Base-by-base conservation (phyloP, 257 asterid species). In the Solanum bulbocastanum region DNA sequence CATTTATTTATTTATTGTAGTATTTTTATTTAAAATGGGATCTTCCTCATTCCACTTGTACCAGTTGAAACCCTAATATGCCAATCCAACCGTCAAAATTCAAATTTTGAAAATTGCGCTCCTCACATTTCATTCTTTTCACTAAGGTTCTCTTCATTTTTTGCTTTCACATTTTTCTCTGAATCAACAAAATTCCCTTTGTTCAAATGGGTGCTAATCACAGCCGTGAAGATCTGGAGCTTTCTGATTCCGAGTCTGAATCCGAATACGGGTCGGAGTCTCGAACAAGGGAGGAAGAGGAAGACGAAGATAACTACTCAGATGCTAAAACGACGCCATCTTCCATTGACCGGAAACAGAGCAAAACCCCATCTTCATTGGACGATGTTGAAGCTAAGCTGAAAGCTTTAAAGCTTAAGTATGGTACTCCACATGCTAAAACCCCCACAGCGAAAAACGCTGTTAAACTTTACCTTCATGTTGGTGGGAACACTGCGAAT, bases 331-430 rank as follows among this genome's bases (percentile, higher is more conserved):
- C 86, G 69, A 82, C 98, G 52, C 99, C 98, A n/a, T 90, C 94
- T 9, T 94, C 98, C 49, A 89, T 93, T 91, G 87, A 89, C 82
- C 85, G 36, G 60, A 49, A 84, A 78, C 86, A 44, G 10, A 91
- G 94, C 33, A 40, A 92, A 62, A 87, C 96, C 62, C 96, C 97
- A 85, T 91, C 98, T n/a, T 95, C 98, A 3, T 23, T 96, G 14
- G 98, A 96, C 5, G 98, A 94, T 22, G 94, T 97, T 32, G 98
- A 96, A 56, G 86, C 96, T 22, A 92, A 95, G 92, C 98, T 96
- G 84, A 92, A 88, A 88, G 94, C 99, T 12, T 94, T 97, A 68
- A 96, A 97, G 87, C 98, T 96, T 90, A 95, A 97, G 92, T 96
- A 95, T 92, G 87, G 81, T 76, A 87, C 75, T 42, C 56, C 75